Conservation (phyloP, 768 basidiomycete genomes). For the Mycena rosella region DNA sequence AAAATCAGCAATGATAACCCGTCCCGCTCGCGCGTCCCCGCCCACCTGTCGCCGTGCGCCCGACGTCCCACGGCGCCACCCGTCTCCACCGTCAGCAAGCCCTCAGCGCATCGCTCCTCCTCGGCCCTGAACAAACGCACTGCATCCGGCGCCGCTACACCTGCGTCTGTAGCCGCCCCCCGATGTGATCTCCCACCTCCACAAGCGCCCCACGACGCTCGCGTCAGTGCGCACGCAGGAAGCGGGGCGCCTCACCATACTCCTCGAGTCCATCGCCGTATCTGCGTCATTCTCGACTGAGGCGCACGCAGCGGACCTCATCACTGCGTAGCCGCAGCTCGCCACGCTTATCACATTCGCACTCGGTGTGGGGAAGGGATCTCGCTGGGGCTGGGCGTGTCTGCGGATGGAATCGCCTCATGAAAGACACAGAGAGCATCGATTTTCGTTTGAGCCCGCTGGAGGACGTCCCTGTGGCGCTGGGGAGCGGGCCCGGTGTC, state of each 20-base stretch:
- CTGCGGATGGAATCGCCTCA: too few relatives aligned
- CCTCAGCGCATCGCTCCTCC: slow-evolving; percentile 32
- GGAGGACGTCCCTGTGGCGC: too few relatives aligned
- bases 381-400: too few relatives aligned
- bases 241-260: slow-evolving; percentile 19
- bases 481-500: too few relatives aligned
- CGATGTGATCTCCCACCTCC: slow-evolving; percentile 34
- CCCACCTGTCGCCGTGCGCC: slow-evolving; percentile 28
- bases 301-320: slow-evolving; percentile 21
- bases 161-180: slow-evolving; percentile 6
- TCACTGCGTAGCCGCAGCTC: slow-evolving; percentile 26
- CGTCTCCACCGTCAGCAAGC: slow-evolving; percentile 28
- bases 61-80: slow-evolving; percentile 32
- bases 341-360: too few relatives aligned
- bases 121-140: slow-evolving; percentile 15
- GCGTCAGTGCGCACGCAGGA: slow-evolving; percentile 29
- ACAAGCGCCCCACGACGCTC: slow-evolving; percentile 33
- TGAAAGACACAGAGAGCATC: too few relatives aligned
- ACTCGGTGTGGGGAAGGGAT: too few relatives aligned
- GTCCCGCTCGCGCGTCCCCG: slow-evolving; percentile 26
- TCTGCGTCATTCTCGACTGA: not conserved
- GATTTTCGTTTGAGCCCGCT: too few relatives aligned
- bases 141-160: slow-evolving; percentile 17
- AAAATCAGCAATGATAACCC: slow-evolving; percentile 19
- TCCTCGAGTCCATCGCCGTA: slow-evolving; percentile 15